phyloP scores from a whole-genome alignment of 768 basidiomycete species.

The Psilocybe subaeruginosa region DNA sequence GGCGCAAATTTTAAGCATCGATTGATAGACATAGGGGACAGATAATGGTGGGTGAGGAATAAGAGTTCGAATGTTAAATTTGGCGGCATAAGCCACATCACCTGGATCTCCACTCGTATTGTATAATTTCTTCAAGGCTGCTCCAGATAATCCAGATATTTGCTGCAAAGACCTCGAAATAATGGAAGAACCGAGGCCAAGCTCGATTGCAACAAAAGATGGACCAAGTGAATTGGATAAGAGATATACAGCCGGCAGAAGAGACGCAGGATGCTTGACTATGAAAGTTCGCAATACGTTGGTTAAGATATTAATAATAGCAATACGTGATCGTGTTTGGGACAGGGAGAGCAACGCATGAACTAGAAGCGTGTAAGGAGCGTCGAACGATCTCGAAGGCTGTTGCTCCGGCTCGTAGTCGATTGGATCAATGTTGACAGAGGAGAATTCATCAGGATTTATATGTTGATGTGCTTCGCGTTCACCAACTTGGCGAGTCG shows the following conservation, averaged over 20 bases:
- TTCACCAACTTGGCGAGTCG: not conserved
- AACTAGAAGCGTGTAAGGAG: slow-evolving; percentile 75
- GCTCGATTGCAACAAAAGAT: slow-evolving; percentile 70
- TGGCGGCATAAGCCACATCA: slow-evolving; percentile 87
- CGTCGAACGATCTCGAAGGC: slow-evolving; percentile 44
- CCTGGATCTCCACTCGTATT: slow-evolving; percentile 82
- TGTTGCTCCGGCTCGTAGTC: slow-evolving; percentile 43
- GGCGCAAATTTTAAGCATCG: slow-evolving; percentile 65
- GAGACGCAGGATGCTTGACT: slow-evolving; percentile 63
- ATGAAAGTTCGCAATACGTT: slow-evolving; percentile 77
- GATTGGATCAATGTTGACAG: slow-evolving; percentile 53
- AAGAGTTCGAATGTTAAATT: slow-evolving; percentile 73
- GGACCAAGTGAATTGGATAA: slow-evolving; percentile 82
- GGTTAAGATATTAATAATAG: slow-evolving; percentile 68
- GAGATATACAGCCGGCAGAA: slow-evolving; percentile 79
- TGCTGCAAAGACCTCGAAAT: slow-evolving; percentile 74
- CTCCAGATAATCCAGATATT: slow-evolving; percentile 64
- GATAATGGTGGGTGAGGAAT: slow-evolving; percentile 71
- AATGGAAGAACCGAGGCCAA: slow-evolving; percentile 69
- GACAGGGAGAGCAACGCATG: slow-evolving; percentile 64
- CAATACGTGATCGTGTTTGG: slow-evolving; percentile 71
- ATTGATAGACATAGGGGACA: slow-evolving; percentile 66
- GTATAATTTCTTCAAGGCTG: slow-evolving; percentile 66
- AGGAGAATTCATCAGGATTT: slow-evolving; percentile 16
- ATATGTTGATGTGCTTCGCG: not conserved